Evolutionary conservation across 2,329 filamentous ascomycete genomes (phyloP).

Genomic region (Colletotrichum tamarilloi): DNA sequence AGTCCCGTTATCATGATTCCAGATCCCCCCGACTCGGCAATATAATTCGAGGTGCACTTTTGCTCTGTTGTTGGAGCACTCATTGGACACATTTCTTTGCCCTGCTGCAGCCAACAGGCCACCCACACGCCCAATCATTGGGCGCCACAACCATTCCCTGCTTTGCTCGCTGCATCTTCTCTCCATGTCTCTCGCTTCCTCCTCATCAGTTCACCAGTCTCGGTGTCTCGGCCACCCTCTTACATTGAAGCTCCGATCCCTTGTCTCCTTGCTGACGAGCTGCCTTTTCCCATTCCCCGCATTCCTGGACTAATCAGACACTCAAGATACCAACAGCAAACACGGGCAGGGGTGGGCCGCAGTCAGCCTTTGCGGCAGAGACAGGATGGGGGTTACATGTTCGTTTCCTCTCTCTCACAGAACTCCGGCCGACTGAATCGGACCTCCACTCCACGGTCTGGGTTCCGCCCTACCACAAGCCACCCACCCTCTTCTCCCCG

Average conservation of each 20-base stretch:
- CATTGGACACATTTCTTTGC: background rate
- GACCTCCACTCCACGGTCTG: background rate
- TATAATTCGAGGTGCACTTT: background rate
- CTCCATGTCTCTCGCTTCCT: too few relatives aligned
- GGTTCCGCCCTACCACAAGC: background rate
- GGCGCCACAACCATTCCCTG: slow-evolving; percentile 8
- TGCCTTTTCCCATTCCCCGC: background rate
- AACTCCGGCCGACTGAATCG: background rate
- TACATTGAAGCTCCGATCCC: background rate
- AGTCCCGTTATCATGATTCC: slow-evolving; percentile 3
- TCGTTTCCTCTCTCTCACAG: background rate
- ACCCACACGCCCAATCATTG: slow-evolving; percentile 2
- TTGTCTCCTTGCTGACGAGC: background rate
- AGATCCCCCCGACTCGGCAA: background rate
- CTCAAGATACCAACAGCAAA: background rate
- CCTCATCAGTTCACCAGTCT: background rate
- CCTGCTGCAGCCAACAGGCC: slow-evolving; percentile 7
- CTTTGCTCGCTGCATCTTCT: background rate
- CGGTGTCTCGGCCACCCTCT: background rate
- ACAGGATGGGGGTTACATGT: background rate
- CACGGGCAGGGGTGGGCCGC: background rate
- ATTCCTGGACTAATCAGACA: background rate
- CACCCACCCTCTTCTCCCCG: background rate
- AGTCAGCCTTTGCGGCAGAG: background rate
- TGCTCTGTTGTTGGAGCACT: background rate